Evolutionary conservation across 805 yeast genomes (phyloP).

Genomic region (Tetrapisispora taiwanensis): DNA sequence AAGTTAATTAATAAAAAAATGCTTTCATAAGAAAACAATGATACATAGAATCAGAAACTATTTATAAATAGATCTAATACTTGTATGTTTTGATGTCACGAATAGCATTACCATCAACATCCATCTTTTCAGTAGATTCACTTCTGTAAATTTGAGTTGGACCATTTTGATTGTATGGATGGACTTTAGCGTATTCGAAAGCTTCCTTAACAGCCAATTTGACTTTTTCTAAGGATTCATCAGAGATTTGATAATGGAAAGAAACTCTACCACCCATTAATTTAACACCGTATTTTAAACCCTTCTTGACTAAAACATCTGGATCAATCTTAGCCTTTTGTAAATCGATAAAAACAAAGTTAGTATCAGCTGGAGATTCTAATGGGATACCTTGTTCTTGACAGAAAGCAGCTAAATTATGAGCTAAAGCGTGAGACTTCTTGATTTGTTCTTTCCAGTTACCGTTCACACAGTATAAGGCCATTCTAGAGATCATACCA

Average conservation of each 20-base stretch:
- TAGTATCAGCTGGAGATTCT: slow-evolving; percentile 73
- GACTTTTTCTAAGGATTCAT: slow-evolving; percentile 45
- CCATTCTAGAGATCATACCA: slow-evolving; percentile 76
- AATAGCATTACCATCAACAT: slow-evolving; percentile 25
- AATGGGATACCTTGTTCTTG: slow-evolving; percentile 42
- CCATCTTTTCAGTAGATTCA: slow-evolving; percentile 26
- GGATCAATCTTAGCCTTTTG: slow-evolving; percentile 46
- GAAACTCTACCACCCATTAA: slow-evolving; percentile 69
- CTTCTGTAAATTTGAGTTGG: slow-evolving; percentile 39
- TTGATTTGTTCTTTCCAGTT: slow-evolving; percentile 48
- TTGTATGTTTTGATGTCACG: slow-evolving; percentile 27
- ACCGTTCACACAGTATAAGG: slow-evolving; percentile 63
- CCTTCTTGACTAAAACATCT: slow-evolving; percentile 41
- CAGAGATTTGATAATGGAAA: slow-evolving; percentile 61
- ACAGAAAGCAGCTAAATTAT: slow-evolving; percentile 44
- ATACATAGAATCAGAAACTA: neutral
- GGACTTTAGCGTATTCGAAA: slow-evolving; percentile 39
- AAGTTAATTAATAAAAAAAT: slow-evolving; percentile 1
- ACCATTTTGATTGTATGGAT: slow-evolving; percentile 43
- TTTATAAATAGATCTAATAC: slow-evolving; percentile 12
- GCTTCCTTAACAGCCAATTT: slow-evolving; percentile 51
- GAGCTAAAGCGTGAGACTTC: slow-evolving; percentile 42
- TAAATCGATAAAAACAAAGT: slow-evolving; percentile 69
- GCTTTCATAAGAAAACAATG: neutral
- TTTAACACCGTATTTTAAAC: slow-evolving; percentile 50